phyloP scores from a whole-genome alignment of 139 green algal species.

The Asterochloris erici region DNA sequence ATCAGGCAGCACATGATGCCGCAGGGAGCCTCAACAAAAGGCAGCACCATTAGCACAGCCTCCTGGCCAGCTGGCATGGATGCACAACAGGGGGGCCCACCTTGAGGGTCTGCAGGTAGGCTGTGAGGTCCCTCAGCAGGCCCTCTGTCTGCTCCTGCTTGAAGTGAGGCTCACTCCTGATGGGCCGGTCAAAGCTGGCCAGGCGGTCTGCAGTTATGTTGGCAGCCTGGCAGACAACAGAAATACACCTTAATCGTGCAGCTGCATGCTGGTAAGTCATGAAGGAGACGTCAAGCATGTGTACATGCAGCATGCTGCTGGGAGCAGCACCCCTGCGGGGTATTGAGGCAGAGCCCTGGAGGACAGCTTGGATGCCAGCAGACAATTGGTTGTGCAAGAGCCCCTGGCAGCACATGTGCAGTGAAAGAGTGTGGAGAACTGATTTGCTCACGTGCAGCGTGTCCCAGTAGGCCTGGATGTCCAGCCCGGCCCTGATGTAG shows the following conservation, averaged over 20 bases:
- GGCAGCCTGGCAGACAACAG: background rate
- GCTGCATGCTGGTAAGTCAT: background rate
- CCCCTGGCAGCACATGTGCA: no score
- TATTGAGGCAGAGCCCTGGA: background rate
- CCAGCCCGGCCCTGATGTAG: constrained; percentile 31
- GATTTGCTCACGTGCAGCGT: constrained; percentile 3
- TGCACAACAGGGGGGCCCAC: background rate
- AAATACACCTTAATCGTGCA: background rate
- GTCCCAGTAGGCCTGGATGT: constrained; percentile 31
- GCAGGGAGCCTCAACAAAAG: no score
- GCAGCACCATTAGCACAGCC: background rate
- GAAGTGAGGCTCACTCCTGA: constrained; percentile 51
- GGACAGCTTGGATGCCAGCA: no score
- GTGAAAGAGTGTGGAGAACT: background rate
- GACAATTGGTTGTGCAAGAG: no score
- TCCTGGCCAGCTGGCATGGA: no score
- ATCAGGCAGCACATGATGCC: background rate
- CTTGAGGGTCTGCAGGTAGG: constrained; percentile 58
- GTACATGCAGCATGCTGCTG: no score
- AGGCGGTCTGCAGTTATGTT: constrained; percentile 55
- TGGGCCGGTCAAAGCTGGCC: constrained; percentile 59
- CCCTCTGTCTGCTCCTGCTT: constrained; percentile 31
- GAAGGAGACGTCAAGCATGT: no score
- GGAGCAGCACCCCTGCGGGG: no score
- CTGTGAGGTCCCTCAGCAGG: constrained; percentile 51